These are phyloP conservation scores for Trichomonas vaginalis DNA, from an alignment of 208 protist species.

Conservation along the genomic window DNA sequence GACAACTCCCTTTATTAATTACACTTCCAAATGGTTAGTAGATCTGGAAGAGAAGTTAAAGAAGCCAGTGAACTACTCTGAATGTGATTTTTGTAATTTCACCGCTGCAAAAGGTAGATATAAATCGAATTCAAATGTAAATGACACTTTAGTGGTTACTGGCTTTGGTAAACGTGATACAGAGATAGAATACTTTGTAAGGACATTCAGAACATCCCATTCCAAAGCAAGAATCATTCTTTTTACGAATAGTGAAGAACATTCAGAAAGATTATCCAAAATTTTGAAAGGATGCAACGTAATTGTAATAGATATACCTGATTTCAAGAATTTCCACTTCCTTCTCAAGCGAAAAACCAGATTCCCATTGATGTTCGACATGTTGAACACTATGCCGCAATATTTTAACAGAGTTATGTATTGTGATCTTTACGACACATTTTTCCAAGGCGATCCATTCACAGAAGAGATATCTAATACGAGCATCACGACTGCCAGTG, in stretches of 20 bases:
- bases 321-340: not conserved
- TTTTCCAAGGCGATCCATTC: slow-evolving; percentile 12
- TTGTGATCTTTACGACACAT: not conserved
- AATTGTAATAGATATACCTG: not conserved
- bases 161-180: not conserved
- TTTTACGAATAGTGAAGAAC: not conserved
- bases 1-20: not conserved
- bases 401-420: not conserved
- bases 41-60: not conserved
- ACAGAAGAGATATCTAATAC: not conserved
- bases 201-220: not conserved
- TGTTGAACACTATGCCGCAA: not conserved
- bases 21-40: not conserved
- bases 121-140: not conserved
- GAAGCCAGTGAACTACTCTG: not conserved
- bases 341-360: not conserved
- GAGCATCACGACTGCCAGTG: not conserved
- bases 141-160: not conserved
- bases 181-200: not conserved
- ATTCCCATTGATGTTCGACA: not conserved
- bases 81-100: not conserved
- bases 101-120: not conserved
- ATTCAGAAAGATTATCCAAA: not conserved
- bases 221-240: not conserved
- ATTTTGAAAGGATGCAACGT: not conserved